Conservation (phyloP, 2,329 filamentous ascomycete species). For the Cladophialophora carrionii region DNA sequence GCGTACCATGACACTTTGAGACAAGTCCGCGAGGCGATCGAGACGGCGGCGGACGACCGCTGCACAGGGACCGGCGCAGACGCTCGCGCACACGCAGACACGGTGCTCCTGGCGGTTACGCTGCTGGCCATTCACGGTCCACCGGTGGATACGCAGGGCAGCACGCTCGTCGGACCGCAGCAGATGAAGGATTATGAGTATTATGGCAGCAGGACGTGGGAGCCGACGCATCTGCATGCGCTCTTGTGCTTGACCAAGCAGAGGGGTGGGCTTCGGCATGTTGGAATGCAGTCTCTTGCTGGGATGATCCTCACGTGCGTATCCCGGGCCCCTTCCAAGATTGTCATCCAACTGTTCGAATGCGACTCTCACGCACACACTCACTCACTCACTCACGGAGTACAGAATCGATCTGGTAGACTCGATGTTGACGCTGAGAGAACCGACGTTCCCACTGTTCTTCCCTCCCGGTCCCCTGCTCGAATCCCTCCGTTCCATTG, state of each 20-base stretch:
- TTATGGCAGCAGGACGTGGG: constrained; percentile 21
- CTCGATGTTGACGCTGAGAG: constrained; percentile 14
- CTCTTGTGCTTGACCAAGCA: constrained; percentile 19
- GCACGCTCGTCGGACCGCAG: not conserved
- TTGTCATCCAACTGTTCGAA: too few relatives aligned
- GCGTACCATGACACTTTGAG: constrained; percentile 19
- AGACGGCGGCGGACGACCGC: not conserved
- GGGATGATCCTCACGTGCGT: constrained; percentile 23
- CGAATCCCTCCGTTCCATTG: constrained; percentile 4
- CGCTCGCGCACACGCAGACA: constrained; percentile 6
- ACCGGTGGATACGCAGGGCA: not conserved
- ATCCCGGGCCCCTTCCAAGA: not conserved
- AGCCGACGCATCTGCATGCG: constrained; percentile 23
- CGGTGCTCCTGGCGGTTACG: constrained; percentile 24
- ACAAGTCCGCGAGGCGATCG: constrained; percentile 18
- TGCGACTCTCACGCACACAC: too few relatives aligned
- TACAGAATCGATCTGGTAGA: constrained; percentile 22
- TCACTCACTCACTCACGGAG: not conserved
- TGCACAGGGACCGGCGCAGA: not conserved
- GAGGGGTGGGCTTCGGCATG: constrained; percentile 19
- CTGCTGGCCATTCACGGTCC: constrained; percentile 23
- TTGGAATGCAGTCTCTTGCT: constrained; percentile 15
- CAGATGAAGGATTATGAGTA: constrained; percentile 21
- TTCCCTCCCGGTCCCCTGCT: constrained; percentile 1
- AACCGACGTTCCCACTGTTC: constrained; percentile 19